Evolutionary conservation across 208 protist species (phyloP).

Genomic region (Trypanosoma grayi): DNA sequence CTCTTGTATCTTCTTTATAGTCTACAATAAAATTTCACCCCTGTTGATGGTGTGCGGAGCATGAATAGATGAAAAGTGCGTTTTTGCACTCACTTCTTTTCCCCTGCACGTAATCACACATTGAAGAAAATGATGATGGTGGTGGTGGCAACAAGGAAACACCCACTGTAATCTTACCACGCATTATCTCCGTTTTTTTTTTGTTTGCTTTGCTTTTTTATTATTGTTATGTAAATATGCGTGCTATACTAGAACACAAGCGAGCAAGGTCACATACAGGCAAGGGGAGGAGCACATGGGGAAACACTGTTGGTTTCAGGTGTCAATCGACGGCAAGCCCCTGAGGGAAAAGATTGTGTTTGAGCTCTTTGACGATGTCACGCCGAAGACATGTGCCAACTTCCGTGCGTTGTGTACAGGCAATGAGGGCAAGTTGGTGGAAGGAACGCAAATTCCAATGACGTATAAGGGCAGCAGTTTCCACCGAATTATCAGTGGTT

Average conservation of each 20-base stretch:
- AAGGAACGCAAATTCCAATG: slow-evolving; percentile 73
- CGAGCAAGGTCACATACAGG: too few species aligned
- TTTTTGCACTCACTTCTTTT: too few species aligned
- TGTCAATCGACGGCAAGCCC: slow-evolving; percentile 73
- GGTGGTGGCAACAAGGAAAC: too few species aligned
- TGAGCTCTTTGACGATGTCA: slow-evolving; percentile 91
- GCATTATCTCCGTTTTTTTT: not conserved
- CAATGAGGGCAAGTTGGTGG: slow-evolving; percentile 76
- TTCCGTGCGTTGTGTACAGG: slow-evolving; percentile 92
- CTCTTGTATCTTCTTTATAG: not conserved
- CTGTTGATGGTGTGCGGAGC: too few species aligned
- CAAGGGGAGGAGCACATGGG: slow-evolving; percentile 16
- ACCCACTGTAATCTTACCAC: too few species aligned
- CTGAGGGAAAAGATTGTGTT: slow-evolving; percentile 84
- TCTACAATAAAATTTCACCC: not conserved
- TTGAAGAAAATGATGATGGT: too few species aligned
- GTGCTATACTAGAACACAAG: too few species aligned
- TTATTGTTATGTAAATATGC: slow-evolving; percentile 10
- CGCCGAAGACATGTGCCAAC: slow-evolving; percentile 94
- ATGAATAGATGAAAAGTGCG: too few species aligned
- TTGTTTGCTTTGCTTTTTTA: not conserved
- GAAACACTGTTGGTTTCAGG: slow-evolving; percentile 82
- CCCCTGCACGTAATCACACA: too few species aligned
- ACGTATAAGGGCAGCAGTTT: slow-evolving; percentile 92
- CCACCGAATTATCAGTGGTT: slow-evolving; percentile 93